Base-by-base conservation (phyloP, 495 filamentous ascomycete species). In the Penicillium canariense region DNA sequence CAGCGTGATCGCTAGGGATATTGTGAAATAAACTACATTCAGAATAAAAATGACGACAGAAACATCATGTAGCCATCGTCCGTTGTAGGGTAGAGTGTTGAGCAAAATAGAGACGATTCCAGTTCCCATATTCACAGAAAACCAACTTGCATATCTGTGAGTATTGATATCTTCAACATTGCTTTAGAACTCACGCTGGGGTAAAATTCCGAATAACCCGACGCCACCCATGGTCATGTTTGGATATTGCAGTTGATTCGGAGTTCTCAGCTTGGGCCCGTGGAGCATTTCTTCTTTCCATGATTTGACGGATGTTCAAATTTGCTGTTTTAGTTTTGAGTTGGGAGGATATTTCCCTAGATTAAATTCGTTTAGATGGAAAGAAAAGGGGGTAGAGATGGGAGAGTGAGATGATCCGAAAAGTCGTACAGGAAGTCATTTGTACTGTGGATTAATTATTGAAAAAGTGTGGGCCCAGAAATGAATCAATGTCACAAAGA, bases 21-120 rank as follows among this genome's bases (percentile, higher is more conserved):
- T 3, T 18, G 45, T 31, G 52, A 84, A 84, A 2, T 82, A 61
- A 1, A 66, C 15, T 3, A 80, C 59, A 53, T 84, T 83, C 7
- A 82, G 47, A 9, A 51, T 63, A 50, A 83, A 84, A 44, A 82
- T 59, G 28, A 76, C 56, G 32, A 80, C 53, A 1, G 76, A 79
- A 22, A 84, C 63, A 35, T 64, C 70, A 28, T 75, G 68, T 3
- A 84, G 68, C 71, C 75, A 77, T 20, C 17, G 5, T 8, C 62
- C 75, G 44, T 80, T 74, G 48, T 76, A 80, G 4, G 81, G 77
- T 17, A 83, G 62, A 11, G 69, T 70, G 52, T 81, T 70, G 6
- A 83, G 69, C 17, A 84, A 66, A 48, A 83, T 78, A 2, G 81
- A 81, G 3, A 80, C 76, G 27, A 85, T 80, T 10, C 82, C 82